Evolutionary conservation across 2,329 filamentous ascomycete genomes (phyloP), one percentile per base, ranked within the genome.

Genomic region (Alternaria conjuncta): DNA sequence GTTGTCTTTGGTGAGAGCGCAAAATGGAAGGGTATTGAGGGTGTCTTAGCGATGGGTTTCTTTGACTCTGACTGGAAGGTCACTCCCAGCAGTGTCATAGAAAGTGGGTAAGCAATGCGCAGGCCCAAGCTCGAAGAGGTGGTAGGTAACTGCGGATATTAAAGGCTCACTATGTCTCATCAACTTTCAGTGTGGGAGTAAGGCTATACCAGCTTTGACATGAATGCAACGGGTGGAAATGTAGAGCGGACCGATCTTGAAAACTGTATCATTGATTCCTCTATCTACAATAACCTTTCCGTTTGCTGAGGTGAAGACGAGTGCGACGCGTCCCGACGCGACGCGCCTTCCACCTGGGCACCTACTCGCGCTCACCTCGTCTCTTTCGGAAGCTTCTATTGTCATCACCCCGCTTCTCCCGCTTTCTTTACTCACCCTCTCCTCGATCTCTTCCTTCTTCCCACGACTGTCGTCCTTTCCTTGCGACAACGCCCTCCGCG

Each of bases 11-110:
- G 83, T 46, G 70, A 77, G 56, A 79, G 75, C 23, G 83, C 83
- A 71, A 78, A 80, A 60, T 86, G 83, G 83, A 83, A 82, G 66
- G 86, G 86, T 1, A 75, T 84, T 47, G 85, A 82, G 46, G 86
- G 86, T 6, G 80, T 82, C 6, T 72, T 86, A 60, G 85, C 85
- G 3, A 80, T 87, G 77, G 87, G 86, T 0, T 87, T 86, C 74
- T 84, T 88, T 65, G 85, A 88, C 68, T 78, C 79, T 62, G 65
- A 74, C n/a, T 89, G 87, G 87, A 75, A 82, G 47, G 79, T 87
- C 47, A 84, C 84, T 44, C 64, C 77, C 41, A 81, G 79, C 25
- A 86, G 86, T 21, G 84, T 84, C 68, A 45, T 74, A 11, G 64
- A 67, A 13, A 63, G 54, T 12, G 58, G 44, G 15, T 64, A 47